Conservation (phyloP, 169 alveolate genomes). For the Plasmodium adleri region DNA sequence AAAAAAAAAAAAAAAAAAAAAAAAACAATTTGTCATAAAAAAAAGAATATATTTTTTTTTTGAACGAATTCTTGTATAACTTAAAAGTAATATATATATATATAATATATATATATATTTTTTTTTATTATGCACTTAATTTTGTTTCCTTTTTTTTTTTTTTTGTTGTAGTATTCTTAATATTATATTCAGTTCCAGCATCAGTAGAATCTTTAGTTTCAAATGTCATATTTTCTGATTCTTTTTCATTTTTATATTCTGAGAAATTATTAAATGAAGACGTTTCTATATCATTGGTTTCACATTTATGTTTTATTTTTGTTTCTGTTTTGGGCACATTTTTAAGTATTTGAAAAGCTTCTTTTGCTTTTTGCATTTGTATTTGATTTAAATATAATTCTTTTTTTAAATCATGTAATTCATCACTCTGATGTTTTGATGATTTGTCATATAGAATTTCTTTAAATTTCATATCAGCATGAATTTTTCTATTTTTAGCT, state of each 20-base stretch:
- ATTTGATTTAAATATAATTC: slow-evolving; percentile 74
- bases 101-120: background rate
- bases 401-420: slow-evolving; percentile 42
- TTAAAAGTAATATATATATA: background rate
- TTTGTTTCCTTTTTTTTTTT: slow-evolving; percentile 11
- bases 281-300: slow-evolving; percentile 1
- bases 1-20: no score
- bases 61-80: no score
- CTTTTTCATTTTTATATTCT: slow-evolving; percentile 30
- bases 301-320: background rate
- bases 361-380: slow-evolving; percentile 75
- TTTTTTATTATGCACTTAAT: slow-evolving; percentile 6
- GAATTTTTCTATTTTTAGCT: slow-evolving; percentile 75
- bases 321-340: slow-evolving; percentile 37
- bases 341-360: slow-evolving; percentile 67
- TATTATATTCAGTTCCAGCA: slow-evolving; percentile 9
- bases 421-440: slow-evolving; percentile 48
- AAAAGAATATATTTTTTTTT: no score
- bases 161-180: slow-evolving; percentile 1
- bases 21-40: no score
- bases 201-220: slow-evolving; percentile 29
- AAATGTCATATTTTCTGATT: slow-evolving; percentile 3
- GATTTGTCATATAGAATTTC: slow-evolving; percentile 72
- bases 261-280: slow-evolving; percentile 28
- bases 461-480: slow-evolving; percentile 74